A percentile compares a stretch with the other conserved stretches of the same genome.
Conservation (phyloP, 805 yeast species). For the Nakazawaea siamensis region DNA sequence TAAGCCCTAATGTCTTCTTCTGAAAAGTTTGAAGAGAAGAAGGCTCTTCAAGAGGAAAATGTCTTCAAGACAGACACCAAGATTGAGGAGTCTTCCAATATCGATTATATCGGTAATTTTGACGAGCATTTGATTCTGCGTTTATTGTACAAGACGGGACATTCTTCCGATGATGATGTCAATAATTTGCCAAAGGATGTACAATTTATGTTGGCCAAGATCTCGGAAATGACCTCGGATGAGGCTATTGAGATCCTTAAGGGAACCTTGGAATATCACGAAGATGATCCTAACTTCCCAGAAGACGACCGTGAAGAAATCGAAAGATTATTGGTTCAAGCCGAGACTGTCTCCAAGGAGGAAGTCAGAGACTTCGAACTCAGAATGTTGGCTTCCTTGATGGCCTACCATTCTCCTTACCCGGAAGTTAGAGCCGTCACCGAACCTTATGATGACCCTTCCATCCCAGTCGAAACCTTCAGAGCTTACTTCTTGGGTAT, state of each 20-base stretch:
- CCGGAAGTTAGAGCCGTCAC: slow-evolving; percentile 63
- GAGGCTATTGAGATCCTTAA: slow-evolving; percentile 33
- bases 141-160: slow-evolving; percentile 8
- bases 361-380: slow-evolving; percentile 22
- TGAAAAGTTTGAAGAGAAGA: too few relatives aligned
- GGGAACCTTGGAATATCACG: slow-evolving; percentile 31
- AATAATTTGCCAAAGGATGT: slow-evolving; percentile 8
- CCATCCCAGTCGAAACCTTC: slow-evolving; percentile 40
- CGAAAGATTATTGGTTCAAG: slow-evolving; percentile 15
- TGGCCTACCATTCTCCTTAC: slow-evolving; percentile 38
- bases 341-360: not conserved
- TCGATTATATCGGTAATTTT: slow-evolving; percentile 4
- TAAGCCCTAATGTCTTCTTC: too few relatives aligned
- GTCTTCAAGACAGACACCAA: too few relatives aligned
- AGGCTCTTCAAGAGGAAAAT: too few relatives aligned
- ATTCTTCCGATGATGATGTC: slow-evolving; percentile 7
- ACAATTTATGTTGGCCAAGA: slow-evolving; percentile 32
- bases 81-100: too few relatives aligned
- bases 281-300: slow-evolving; percentile 41
- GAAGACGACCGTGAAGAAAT: slow-evolving; percentile 26
- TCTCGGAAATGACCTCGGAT: slow-evolving; percentile 24
- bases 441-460: slow-evolving; percentile 47
- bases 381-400: slow-evolving; percentile 26
- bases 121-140: slow-evolving; percentile 7
- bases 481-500: slow-evolving; percentile 48